Conservation (phyloP, 2,329 filamentous ascomycete genomes). For the Colletotrichum horii region DNA sequence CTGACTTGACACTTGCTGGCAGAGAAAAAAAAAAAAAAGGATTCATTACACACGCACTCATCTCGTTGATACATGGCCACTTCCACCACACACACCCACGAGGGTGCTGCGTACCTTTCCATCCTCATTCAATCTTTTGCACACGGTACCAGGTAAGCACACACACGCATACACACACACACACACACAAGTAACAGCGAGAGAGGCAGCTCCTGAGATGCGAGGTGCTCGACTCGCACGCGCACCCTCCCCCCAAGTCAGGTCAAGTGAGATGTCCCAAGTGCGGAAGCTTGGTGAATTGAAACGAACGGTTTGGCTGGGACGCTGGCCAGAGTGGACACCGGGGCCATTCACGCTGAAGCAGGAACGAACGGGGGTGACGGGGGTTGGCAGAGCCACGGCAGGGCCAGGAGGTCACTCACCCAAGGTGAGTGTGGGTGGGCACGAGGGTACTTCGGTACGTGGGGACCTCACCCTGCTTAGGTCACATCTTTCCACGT, state of each 20-base stretch:
- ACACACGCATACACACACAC: background rate
- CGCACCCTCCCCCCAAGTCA: slow-evolving; percentile 21
- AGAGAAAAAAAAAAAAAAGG: background rate
- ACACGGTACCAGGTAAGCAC: background rate
- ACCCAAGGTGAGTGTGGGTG: background rate
- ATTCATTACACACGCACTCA: background rate
- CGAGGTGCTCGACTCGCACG: background rate
- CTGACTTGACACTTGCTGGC: background rate
- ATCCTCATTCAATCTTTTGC: background rate
- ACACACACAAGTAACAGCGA: background rate
- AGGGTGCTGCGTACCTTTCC: background rate
- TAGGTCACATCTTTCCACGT: background rate
- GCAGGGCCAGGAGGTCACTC: background rate
- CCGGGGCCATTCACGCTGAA: slow-evolving; percentile 12
- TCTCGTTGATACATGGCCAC: background rate
- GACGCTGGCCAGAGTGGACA: background rate
- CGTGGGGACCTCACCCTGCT: background rate
- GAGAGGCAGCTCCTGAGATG: background rate
- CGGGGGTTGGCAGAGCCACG: background rate
- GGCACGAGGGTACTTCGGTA: background rate
- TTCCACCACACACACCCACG: background rate
- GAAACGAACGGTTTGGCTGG: slow-evolving; percentile 22
- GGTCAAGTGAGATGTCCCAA: slow-evolving; percentile 19
- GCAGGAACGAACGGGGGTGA: slow-evolving; percentile 15
- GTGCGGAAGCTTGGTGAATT: slow-evolving; percentile 19